These are phyloP conservation scores for Paracorniculantispora psalliotae DNA, from an alignment of 2,329 filamentous ascomycete species.

Conservation along the genomic window DNA sequence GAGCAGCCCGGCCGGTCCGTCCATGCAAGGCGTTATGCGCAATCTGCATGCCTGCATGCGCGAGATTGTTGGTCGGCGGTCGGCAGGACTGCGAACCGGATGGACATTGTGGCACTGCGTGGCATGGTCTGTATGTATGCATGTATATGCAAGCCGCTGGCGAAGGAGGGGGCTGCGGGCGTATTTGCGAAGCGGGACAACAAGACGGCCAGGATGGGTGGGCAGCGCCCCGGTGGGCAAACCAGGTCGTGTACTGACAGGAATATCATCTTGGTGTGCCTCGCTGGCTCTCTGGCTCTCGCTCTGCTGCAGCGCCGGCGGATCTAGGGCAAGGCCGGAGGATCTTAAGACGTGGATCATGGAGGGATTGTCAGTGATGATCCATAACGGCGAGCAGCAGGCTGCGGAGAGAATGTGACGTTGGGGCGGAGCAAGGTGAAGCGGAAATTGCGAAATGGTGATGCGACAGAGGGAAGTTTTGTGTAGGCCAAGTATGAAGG, in stretches of 20 bases:
- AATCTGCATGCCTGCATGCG: not conserved
- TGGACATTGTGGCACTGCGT: not conserved
- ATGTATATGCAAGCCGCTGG: not conserved
- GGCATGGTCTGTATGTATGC: too few relatives aligned
- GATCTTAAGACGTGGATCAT: not conserved
- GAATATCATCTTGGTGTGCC: not conserved
- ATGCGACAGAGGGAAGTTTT: not conserved
- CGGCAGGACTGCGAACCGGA: not conserved
- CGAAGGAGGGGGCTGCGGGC: too few relatives aligned
- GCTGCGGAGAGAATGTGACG: not conserved
- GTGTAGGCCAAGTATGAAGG: not conserved
- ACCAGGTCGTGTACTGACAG: too few relatives aligned
- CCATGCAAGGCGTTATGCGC: not conserved
- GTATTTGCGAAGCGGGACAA: constrained; percentile 5
- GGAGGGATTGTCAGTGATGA: not conserved
- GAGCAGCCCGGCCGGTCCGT: too few relatives aligned
- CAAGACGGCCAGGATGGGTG: not conserved
- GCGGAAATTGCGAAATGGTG: not conserved
- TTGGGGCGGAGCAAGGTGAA: not conserved
- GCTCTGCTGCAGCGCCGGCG: not conserved
- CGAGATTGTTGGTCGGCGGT: constrained; percentile 3
- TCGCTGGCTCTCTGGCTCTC: not conserved
- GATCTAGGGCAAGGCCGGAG: not conserved
- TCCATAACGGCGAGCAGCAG: not conserved
- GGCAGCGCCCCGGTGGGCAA: too few relatives aligned